A percentile compares a stretch with the other conserved stretches of the same genome.
These are phyloP conservation scores for Globisporangium takayamanum DNA, from an alignment of 352 stramenopile genomes.

Conservation along the genomic window DNA sequence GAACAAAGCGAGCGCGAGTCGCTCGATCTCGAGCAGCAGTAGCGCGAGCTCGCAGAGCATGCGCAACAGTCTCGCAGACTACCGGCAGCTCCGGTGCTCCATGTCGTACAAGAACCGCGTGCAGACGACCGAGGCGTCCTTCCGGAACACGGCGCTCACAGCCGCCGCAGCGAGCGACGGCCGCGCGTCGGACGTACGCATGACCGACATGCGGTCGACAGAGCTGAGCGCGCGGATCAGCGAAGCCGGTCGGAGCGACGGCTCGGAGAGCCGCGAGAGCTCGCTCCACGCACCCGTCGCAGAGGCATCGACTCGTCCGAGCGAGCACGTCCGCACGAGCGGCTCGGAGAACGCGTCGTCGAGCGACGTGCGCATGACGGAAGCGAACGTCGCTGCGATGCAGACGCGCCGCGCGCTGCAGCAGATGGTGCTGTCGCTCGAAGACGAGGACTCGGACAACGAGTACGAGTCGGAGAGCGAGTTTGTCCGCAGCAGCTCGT, in stretches of 20 bases:
- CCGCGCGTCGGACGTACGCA: slow-evolving; percentile 13
- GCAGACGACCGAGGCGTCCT: slow-evolving; percentile 17
- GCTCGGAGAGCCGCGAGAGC: slow-evolving; percentile 9
- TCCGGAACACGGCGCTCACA: slow-evolving; percentile 15
- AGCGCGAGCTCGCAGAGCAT: slow-evolving; percentile 13
- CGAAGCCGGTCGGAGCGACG: slow-evolving; percentile 5
- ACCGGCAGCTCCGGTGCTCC: slow-evolving; percentile 71
- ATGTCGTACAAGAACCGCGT: slow-evolving; percentile 86
- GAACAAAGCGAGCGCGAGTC: slow-evolving; percentile 4
- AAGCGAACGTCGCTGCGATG: slow-evolving; percentile 57
- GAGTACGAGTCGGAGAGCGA: slow-evolving; percentile 54
- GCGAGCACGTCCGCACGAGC: slow-evolving; percentile 18
- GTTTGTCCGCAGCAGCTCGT: slow-evolving; percentile 15
- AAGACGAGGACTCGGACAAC: slow-evolving; percentile 59
- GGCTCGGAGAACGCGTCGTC: background rate
- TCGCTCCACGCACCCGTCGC: background rate
- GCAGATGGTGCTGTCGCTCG: slow-evolving; percentile 79
- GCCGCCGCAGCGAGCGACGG: slow-evolving; percentile 5
- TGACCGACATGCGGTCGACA: slow-evolving; percentile 22
- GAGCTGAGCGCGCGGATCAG: slow-evolving; percentile 18
- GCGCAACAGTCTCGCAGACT: slow-evolving; percentile 44
- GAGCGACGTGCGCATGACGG: slow-evolving; percentile 37
- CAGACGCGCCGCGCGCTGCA: slow-evolving; percentile 78
- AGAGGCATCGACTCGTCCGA: background rate
- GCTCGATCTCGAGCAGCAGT: slow-evolving; percentile 12